phyloP scores from a whole-genome alignment of 345 rosid species.

The Rhizophora apiculata region DNA sequence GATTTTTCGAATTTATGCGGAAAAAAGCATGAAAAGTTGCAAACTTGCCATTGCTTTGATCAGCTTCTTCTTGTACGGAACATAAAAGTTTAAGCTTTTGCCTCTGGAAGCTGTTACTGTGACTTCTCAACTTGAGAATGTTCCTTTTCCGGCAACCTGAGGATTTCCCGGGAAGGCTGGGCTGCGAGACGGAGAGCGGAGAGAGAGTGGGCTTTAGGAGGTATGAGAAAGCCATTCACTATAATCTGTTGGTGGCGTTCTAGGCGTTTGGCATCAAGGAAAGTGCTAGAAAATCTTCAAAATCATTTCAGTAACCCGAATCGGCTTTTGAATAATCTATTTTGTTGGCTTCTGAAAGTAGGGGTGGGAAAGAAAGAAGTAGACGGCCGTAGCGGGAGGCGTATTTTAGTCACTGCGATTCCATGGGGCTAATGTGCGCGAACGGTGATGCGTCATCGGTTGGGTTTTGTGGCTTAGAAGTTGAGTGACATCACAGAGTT shows the following conservation, averaged over 20 bases:
- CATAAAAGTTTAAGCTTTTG: constrained; percentile 40
- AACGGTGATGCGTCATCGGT: constrained; percentile 3
- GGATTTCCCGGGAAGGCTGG: constrained; percentile 36
- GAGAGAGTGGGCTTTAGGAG: constrained; percentile 40
- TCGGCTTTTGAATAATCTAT: neutral
- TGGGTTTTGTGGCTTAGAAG: constrained; percentile 35
- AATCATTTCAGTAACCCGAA: neutral
- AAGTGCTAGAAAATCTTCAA: constrained; percentile 11
- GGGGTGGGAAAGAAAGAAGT: neutral
- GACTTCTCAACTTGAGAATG: constrained; percentile 27
- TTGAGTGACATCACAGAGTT: neutral
- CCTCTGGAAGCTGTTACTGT: constrained; percentile 11
- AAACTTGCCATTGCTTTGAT: constrained; percentile 56
- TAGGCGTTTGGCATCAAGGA: constrained; percentile 15
- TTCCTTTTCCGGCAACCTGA: constrained; percentile 27
- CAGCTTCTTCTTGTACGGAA: constrained; percentile 50
- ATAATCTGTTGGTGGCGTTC: neutral
- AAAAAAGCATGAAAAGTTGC: neutral
- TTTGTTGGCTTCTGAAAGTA: neutral
- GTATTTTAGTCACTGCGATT: constrained; percentile 17
- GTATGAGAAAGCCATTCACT: constrained; percentile 47
- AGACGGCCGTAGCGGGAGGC: constrained; percentile 18
- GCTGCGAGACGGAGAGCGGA: constrained; percentile 48
- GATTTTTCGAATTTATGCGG: no score
- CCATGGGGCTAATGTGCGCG: constrained; percentile 26